Base-by-base conservation (phyloP, 2,329 filamentous ascomycete genomes). In the Ophiocordyceps camponoti-leonardi region DNA sequence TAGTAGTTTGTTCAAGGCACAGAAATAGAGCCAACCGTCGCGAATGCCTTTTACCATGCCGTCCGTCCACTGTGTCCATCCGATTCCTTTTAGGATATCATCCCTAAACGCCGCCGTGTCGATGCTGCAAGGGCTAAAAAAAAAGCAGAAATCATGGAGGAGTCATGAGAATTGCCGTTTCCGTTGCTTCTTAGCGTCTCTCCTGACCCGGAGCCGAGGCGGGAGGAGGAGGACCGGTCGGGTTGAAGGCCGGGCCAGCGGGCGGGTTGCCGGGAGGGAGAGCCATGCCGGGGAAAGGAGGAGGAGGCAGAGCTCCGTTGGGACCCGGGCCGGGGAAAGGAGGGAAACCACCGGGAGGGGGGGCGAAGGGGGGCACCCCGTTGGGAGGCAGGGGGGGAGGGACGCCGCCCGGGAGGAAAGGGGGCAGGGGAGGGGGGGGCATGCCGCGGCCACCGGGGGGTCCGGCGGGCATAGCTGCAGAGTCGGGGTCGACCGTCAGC, bases 401-500 rank as follows among this genome's bases (percentile, higher is more conserved):
- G n/a, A 59, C 45, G 39, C 57, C 58, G 44, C 60, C 61, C 2
- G 66, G 61, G 5, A 66, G 62, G 54, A 69, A 67, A 59, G 28
- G 42, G 6, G 63, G 63, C 55, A 71, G 67, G 58, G 63, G 63
- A 35, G 63, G 63, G 54, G 70, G 67, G 58, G 64, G 63, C 31
- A 64, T 63, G 57, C 69, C 66, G 50, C 72, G 72, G 53, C 71
- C 67, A 46, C 48, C 48, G 30, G 68, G 71, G 10, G 44, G 31
- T 48, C 68, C 72, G 44, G 61, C n/a, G n/a, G n/a, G 65, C 40
- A 75, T 74, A 20, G 44, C 33, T 41, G n/a, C 22, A 28, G n/a
- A n/a, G 33, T 10, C 14, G 11, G n/a, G 14, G n/a, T 19, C 43
- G 30, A 31, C 12, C 70, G 33, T 37, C 16, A 37, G 33, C n/a